phyloP scores from a whole-genome alignment of 2,329 filamentous ascomycete species.

The Volutella citrinella region DNA sequence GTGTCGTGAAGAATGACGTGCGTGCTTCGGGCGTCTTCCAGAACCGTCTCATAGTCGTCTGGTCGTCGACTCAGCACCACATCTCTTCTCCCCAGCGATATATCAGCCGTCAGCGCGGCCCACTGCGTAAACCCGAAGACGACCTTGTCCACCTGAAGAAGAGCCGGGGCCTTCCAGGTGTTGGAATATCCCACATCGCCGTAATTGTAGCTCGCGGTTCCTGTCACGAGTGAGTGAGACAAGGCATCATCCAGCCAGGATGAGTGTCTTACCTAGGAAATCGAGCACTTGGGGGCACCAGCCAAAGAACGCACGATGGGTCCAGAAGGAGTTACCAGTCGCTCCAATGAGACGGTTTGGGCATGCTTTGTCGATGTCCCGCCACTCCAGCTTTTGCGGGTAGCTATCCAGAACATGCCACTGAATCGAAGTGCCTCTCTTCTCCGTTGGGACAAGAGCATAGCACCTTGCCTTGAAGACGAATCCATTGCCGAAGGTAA shows the following conservation, averaged over 20 bases:
- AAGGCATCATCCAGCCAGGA: neutral
- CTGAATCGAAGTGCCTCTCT: neutral
- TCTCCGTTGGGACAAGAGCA: conserved; percentile 1
- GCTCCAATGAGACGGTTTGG: neutral
- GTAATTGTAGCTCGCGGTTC: neutral
- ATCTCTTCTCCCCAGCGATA: neutral
- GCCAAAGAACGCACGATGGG: conserved; percentile 1
- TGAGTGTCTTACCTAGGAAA: neutral
- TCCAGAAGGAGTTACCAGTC: neutral
- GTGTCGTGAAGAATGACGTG: conserved; percentile 6
- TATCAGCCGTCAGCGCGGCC: neutral
- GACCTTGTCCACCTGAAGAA: conserved; percentile 1
- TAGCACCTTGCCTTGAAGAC: conserved; percentile 5
- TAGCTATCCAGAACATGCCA: conserved; percentile 2
- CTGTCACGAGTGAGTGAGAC: neutral
- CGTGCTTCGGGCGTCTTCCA: conserved; percentile 1
- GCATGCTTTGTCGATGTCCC: conserved; percentile 1
- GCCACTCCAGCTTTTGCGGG: conserved; percentile 1
- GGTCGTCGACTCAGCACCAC: neutral
- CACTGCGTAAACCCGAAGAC: conserved; percentile 4
- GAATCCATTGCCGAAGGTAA: conserved; percentile 1
- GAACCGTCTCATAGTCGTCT: conserved; percentile 5
- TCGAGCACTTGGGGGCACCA: conserved; percentile 5
- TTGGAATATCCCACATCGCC: neutral
- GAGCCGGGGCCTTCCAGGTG: neutral